Evolutionary conservation across 108 stramenopile species (phyloP), one percentile per base, ranked within the genome.

Genomic region (Skeletonema tropicum): DNA sequence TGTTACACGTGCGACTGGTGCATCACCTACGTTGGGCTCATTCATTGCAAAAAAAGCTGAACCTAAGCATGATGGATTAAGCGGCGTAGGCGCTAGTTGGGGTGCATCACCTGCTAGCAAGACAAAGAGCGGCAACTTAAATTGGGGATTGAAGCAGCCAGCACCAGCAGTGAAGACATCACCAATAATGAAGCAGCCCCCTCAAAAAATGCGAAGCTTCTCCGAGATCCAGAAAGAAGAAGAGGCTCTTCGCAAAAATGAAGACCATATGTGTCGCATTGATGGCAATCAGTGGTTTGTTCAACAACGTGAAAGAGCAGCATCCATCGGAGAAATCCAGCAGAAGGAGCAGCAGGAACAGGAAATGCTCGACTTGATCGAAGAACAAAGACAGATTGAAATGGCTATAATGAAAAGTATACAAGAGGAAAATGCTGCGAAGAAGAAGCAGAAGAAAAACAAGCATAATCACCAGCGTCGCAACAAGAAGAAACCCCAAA

Each of bases 191-290:
- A 0, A 10, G 48, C 69, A 65, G 6, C 13, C 15, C 17, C 35
- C 4, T n/a, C 6, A n/a, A n/a, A 75, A 68, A 38, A 64, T 13
- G 19, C 71, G 41, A 49, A 83, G 82, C 57, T 86, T 88, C 64
- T 48, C 60, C 12, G 86, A 89, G 17, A 94, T 94, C 41, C 93
- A 94, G 62, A 64, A 90, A 45, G 87, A 94, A 69, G 90, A 94
- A 64, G 73, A 67, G 45, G 79, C 64, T n/a, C 73, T 89, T 48
- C 79, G 77, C 31, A 31, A 73, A 29, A 85, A 77, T 17, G 73
- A 91, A 73, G 88, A 88, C 64, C 67, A 79, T 14, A 79, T 74
- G 60, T 83, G 74, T 64, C 70, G 71, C 15, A 71, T 76, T 39
- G 77, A 70, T 0, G 88, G 77, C 6, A 86, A 80, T 41, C 68